These are phyloP conservation scores for Eragrostis curvula DNA, from an alignment of 176 grass and related monocot species.

Conservation along the genomic window DNA sequence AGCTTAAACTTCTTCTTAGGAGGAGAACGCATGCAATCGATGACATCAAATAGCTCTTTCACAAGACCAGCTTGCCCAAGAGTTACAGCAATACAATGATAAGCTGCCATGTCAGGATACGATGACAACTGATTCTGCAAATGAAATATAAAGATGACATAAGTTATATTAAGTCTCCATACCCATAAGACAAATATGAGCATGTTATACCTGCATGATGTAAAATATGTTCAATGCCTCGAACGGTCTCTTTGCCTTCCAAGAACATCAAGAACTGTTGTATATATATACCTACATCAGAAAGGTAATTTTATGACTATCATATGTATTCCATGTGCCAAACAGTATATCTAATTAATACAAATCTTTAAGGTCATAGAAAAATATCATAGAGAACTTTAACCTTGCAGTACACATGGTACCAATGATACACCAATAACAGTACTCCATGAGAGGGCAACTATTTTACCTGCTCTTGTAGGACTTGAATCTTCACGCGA, in stretches of 20 bases:
- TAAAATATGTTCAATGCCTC: constrained; percentile 93
- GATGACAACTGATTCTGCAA: constrained; percentile 89
- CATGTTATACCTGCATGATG: constrained; percentile 74
- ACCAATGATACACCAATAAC: neutral
- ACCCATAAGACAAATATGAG: constrained; percentile 30
- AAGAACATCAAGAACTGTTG: constrained; percentile 90
- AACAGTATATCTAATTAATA: constrained; percentile 3
- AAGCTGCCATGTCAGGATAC: constrained; percentile 90
- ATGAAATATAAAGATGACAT: constrained; percentile 32
- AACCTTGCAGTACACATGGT: neutral
- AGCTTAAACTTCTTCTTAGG: constrained; percentile 82
- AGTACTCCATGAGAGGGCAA: neutral
- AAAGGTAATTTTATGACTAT: constrained; percentile 29
- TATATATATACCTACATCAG: constrained; percentile 90
- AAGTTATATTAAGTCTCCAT: constrained; percentile 15
- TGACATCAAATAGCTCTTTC: constrained; percentile 98
- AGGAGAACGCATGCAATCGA: constrained; percentile 81
- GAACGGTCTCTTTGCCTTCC: constrained; percentile 85
- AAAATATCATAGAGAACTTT: constrained; percentile 11
- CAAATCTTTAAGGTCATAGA: neutral
- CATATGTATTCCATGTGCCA: constrained; percentile 17
- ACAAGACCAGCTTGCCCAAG: constrained; percentile 94
- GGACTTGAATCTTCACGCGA: constrained; percentile 92
- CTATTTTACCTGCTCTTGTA: constrained; percentile 74
- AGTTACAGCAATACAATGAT: constrained; percentile 91